Evolutionary conservation across 208 protist species (phyloP).

Genomic region (Plasmodiophora brassicae): DNA sequence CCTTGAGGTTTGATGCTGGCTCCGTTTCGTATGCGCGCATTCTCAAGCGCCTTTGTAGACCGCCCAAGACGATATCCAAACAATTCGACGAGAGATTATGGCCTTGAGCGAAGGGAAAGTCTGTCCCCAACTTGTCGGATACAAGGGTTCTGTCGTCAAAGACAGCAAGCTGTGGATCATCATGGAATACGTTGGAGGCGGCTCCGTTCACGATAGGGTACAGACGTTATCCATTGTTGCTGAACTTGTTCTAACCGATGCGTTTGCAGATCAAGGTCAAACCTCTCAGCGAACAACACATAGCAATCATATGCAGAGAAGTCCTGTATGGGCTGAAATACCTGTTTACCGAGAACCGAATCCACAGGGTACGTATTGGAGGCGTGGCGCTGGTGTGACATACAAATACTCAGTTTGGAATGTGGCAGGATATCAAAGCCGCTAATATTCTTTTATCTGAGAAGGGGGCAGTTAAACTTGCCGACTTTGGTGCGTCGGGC

Average conservation of each 20-base stretch:
- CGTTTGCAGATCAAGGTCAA: neutral
- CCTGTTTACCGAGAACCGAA: conserved; percentile 15
- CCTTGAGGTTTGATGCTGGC: neutral
- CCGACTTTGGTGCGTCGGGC: conserved; percentile 51
- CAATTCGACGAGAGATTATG: neutral
- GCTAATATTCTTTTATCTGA: conserved; percentile 47
- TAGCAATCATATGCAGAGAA: conserved; percentile 14
- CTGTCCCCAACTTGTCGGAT: conserved; percentile 9
- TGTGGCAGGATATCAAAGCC: conserved; percentile 40
- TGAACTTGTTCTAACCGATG: neutral
- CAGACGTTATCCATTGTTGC: neutral
- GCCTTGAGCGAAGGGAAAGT: neutral
- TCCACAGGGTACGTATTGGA: conserved; percentile 28
- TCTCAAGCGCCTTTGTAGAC: neutral
- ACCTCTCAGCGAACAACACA: neutral
- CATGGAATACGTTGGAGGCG: conserved; percentile 18
- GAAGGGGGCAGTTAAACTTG: conserved; percentile 49
- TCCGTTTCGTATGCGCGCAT: too few relatives aligned
- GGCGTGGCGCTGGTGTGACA: neutral
- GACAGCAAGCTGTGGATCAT: conserved; percentile 32
- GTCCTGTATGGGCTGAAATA: neutral
- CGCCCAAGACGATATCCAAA: conserved; percentile 16
- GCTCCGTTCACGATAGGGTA: conserved; percentile 9
- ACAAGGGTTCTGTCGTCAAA: conserved; percentile 24
- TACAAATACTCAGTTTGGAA: neutral